Conservation (phyloP, 805 yeast genomes). For the Yamadazyma scolyti region DNA sequence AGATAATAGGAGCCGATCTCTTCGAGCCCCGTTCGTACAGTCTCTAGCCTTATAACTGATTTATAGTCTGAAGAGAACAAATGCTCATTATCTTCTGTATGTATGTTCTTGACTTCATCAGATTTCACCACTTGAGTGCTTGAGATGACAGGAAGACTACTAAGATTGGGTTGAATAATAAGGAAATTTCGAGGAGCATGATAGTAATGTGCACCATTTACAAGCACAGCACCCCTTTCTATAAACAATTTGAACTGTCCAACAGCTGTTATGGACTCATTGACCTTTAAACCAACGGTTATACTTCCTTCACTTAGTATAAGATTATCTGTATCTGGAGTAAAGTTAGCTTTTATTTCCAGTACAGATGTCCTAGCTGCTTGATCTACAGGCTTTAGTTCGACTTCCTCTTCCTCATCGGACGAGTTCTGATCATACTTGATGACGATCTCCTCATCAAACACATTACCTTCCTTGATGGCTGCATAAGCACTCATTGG, state of each 20-base stretch:
- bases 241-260: conserved; percentile 46
- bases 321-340: conserved; percentile 34
- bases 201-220: conserved; percentile 36
- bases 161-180: conserved; percentile 30
- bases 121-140: conserved; percentile 37
- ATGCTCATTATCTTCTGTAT: conserved; percentile 32
- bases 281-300: conserved; percentile 39
- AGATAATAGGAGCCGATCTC: conserved; percentile 40
- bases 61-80: conserved; percentile 36
- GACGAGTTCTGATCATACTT: conserved; percentile 26
- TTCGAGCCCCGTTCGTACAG: conserved; percentile 42
- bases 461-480: conserved; percentile 14
- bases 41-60: conserved; percentile 37
- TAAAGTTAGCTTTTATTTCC: conserved; percentile 4
- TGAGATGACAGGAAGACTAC: conserved; percentile 41
- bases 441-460: conserved; percentile 15
- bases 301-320: conserved; percentile 27
- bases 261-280: conserved; percentile 40
- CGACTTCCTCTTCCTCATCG: conserved; percentile 17
- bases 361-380: not conserved
- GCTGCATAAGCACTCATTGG: conserved; percentile 35
- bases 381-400: conserved; percentile 1
- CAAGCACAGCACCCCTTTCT: conserved; percentile 43
- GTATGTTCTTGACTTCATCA: conserved; percentile 18
- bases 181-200: conserved; percentile 21